Percentiles rank a stretch among this genome's conserved stretches.
phyloP scores from a whole-genome alignment of 164 flowering plant species.

The Stephania cephalantha region DNA sequence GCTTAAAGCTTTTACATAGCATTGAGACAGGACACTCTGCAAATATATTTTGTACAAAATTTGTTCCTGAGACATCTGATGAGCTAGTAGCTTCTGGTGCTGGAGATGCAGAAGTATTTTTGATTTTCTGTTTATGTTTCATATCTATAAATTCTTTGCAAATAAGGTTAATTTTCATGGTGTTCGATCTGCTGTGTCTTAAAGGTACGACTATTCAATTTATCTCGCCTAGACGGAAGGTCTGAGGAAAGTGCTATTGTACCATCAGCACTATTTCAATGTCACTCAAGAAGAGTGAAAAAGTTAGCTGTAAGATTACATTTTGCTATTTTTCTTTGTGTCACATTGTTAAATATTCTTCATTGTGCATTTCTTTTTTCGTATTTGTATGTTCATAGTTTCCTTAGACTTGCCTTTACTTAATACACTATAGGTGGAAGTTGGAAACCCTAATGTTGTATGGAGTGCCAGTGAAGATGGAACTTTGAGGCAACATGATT shows the following conservation, averaged over 20 bases:
- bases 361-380: background rate
- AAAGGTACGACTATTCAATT: constrained; percentile 74
- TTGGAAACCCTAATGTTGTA: constrained; percentile 89
- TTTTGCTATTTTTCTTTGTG: background rate
- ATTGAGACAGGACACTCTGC: constrained; percentile 85
- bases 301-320: constrained; percentile 71
- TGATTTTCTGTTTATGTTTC: constrained; percentile 24
- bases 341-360: background rate
- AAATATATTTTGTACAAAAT: constrained; percentile 90
- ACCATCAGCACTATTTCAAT: constrained; percentile 66
- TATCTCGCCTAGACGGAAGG: constrained; percentile 54
- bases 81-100: constrained; percentile 95
- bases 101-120: constrained; percentile 78
- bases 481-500: constrained; percentile 92
- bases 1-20: constrained; percentile 59
- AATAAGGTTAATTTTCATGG: constrained; percentile 3
- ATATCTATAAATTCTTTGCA: background rate
- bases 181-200: constrained; percentile 6
- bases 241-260: constrained; percentile 35
- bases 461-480: constrained; percentile 99
- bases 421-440: constrained; percentile 62
- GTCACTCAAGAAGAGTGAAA: constrained; percentile 89
- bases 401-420: background rate
- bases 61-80: constrained; percentile 90
- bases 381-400: background rate